These are phyloP conservation scores for Tylopilus rubrobrunneus DNA, from an alignment of 768 basidiomycete species.

Conservation along the genomic window DNA sequence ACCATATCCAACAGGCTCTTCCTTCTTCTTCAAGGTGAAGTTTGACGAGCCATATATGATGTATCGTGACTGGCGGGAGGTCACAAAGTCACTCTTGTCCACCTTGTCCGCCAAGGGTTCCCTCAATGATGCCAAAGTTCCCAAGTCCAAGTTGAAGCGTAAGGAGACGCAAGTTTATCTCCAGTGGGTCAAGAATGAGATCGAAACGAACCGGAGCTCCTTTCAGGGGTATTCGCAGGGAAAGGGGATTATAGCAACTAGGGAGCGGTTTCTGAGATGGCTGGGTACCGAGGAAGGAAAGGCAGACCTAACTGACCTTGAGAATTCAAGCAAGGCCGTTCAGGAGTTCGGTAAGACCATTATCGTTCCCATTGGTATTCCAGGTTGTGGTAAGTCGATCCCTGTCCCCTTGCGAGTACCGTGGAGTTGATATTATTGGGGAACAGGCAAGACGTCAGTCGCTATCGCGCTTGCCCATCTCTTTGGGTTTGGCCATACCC, in stretches of 20 bases:
- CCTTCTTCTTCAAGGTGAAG: slow-evolving; percentile 99
- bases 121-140: slow-evolving; percentile 37
- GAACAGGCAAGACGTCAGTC: slow-evolving; percentile 81
- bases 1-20: slow-evolving; percentile 74
- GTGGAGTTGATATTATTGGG: neutral
- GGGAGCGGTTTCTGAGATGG: slow-evolving; percentile 79
- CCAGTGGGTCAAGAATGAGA: slow-evolving; percentile 79
- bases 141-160: slow-evolving; percentile 66
- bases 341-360: slow-evolving; percentile 65
- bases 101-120: slow-evolving; percentile 39
- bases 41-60: slow-evolving; percentile 99
- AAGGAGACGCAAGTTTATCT: slow-evolving; percentile 78
- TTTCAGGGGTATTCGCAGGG: slow-evolving; percentile 67
- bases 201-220: slow-evolving; percentile 50
- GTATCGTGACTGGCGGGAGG: slow-evolving; percentile 96
- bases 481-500: slow-evolving; percentile 87
- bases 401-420: neutral
- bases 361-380: slow-evolving; percentile 85
- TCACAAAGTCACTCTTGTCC: slow-evolving; percentile 73
- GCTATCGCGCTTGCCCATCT: slow-evolving; percentile 74
- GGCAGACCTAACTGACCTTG: slow-evolving; percentile 27
- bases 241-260: slow-evolving; percentile 79
- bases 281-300: slow-evolving; percentile 47
- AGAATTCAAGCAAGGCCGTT: slow-evolving; percentile 13
- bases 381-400: slow-evolving; percentile 75